Base-by-base conservation (phyloP, 106 monocot genomes). In the Posidonia australis region DNA sequence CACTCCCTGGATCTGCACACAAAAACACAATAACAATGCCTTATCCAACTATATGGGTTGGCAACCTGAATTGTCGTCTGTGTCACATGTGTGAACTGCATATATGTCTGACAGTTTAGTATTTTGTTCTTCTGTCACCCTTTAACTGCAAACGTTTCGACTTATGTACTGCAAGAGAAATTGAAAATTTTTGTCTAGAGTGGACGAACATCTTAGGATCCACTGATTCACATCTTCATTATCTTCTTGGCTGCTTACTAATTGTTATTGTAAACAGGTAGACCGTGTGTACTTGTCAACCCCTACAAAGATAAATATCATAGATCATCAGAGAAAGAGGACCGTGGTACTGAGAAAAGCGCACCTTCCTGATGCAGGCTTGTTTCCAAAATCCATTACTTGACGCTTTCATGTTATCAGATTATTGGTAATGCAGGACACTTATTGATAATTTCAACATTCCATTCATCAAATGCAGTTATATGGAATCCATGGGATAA, bases 401-500 rank as follows among this genome's bases (percentile, higher is more conserved):
- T 53, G 53, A 10, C 7, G 21, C 23, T 53, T 10, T 19, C 19
- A 21, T 53, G 23, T 9, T 53, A 10, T 12, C 2, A 9, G 48
- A 49, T 13, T 11, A 25, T 28, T 27, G 14, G 13, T 24, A 28
- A 27, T 13, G 24, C 28, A 17, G 26, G 25, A 13, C 13, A 9
- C 26, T 13, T 57, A 6, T 27, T 30, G n/a, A n/a, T n/a, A n/a
- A n/a, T n/a, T n/a, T n/a, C n/a, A n/a, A n/a, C n/a, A n/a, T n/a
- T n/a, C n/a, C n/a, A n/a, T n/a, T n/a, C 14, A 13, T 57, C 26
- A 13, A 14, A 27, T 19, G 41, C 69, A 84, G 84, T 66, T 47
- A 52, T 84, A 5, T 84, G 84, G 84, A 84, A 80, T 67, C 84
- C 84, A 25, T 84, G 84, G 84, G 70, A 74, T 25, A 84, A 77